A percentile compares a stretch with the other conserved stretches of the same genome.
These are phyloP conservation scores for Pterocarpus macrocarpus DNA, from an alignment of 306 rosid species.

Conservation along the genomic window DNA sequence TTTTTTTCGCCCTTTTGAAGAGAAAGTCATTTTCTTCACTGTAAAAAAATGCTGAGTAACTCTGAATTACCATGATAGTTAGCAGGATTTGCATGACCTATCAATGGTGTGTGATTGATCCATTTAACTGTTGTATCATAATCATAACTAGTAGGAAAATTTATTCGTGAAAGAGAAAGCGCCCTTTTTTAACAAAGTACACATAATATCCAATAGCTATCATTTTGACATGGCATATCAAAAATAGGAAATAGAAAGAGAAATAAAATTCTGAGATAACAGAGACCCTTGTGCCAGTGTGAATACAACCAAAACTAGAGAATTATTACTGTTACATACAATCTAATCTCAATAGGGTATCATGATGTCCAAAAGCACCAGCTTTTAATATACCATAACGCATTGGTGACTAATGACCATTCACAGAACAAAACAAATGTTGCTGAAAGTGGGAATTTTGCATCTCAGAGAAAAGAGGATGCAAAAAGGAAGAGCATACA, in stretches of 20 bases:
- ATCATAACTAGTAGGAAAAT: conserved; percentile 40
- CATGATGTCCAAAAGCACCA: conserved; percentile 39
- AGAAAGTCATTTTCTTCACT: conserved; percentile 1
- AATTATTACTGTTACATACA: conserved; percentile 48
- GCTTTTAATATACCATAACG: conserved; percentile 46
- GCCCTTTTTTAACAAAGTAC: background rate
- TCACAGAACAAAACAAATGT: conserved; percentile 57
- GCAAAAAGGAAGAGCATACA: conserved; percentile 48
- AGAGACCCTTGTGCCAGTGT: conserved; percentile 32
- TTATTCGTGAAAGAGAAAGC: conserved; percentile 1
- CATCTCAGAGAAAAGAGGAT: conserved; percentile 38
- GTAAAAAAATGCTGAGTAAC: conserved; percentile 43
- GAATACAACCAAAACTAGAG: conserved; percentile 55
- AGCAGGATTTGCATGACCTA: conserved; percentile 57
- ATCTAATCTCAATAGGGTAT: conserved; percentile 48
- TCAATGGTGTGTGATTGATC: conserved; percentile 55
- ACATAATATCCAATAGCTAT: conserved; percentile 35
- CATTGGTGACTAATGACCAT: conserved; percentile 46
- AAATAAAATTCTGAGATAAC: background rate
- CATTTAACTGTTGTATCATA: conserved; percentile 59
- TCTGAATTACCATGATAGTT: conserved; percentile 50
- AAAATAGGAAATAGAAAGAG: conserved; percentile 38
- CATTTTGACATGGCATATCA: conserved; percentile 44
- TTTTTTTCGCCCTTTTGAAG: background rate
- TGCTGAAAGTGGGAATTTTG: conserved; percentile 55